Conservation (phyloP, 345 rosid species). For the Litchi chinensis region DNA sequence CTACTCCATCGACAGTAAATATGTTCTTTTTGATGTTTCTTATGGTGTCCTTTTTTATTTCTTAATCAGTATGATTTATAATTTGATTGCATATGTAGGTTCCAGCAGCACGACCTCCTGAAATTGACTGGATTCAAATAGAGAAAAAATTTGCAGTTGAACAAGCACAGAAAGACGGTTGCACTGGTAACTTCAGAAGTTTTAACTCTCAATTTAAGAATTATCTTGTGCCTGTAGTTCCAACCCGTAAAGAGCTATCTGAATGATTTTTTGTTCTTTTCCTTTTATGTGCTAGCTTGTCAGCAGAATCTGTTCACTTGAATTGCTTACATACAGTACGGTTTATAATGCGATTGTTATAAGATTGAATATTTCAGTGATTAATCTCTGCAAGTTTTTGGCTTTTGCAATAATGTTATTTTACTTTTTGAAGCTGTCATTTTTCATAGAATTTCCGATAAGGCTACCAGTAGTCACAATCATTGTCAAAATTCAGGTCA, state of each 20-base stretch:
- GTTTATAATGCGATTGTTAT: background rate
- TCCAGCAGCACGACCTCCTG: constrained; percentile 10
- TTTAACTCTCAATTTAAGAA: constrained; percentile 57
- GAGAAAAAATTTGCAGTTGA: constrained; percentile 47
- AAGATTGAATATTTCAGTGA: background rate
- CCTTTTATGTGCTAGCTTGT: background rate
- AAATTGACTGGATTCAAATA: constrained; percentile 31
- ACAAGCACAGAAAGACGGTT: constrained; percentile 57
- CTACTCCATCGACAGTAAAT: constrained; percentile 1
- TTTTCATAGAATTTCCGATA: background rate
- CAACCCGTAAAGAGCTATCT: constrained; percentile 45
- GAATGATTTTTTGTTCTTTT: constrained; percentile 22
- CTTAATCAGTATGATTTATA: background rate
- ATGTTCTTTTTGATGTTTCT: background rate
- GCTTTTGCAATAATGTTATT: background rate
- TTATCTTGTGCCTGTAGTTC: constrained; percentile 58
- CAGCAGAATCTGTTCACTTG: background rate
- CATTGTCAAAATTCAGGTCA: background rate
- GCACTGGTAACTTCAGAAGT: constrained; percentile 46
- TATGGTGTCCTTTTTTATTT: background rate
- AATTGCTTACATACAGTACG: background rate
- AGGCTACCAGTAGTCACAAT: background rate
- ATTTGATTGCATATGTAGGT: constrained; percentile 22
- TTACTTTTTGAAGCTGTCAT: background rate
- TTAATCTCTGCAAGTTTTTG: background rate